Percentiles rank a stretch among this genome's conserved stretches.
Conservation (phyloP, 805 yeast species). For the Cyberlindnera bimundalis region DNA sequence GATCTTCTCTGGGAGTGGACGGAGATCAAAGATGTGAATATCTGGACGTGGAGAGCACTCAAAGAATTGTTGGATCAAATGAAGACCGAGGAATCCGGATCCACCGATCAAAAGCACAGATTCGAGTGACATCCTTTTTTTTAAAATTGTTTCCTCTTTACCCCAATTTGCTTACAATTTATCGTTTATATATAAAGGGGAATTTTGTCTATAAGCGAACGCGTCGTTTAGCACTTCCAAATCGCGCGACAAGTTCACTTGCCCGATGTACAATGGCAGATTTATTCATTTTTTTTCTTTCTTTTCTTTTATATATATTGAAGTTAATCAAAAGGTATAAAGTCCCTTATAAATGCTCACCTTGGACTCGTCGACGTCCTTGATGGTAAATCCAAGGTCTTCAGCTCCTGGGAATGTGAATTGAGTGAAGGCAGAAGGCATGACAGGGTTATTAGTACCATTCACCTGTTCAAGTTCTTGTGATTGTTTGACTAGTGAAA, state of each 20-base stretch:
- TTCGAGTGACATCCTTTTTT: conserved; percentile 14
- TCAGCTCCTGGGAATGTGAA: conserved; percentile 24
- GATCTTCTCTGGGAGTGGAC: conserved; percentile 74
- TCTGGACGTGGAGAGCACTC: conserved; percentile 59
- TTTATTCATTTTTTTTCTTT: no score
- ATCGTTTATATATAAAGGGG: no score
- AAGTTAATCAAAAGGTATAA: conserved; percentile 18
- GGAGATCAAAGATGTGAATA: conserved; percentile 85
- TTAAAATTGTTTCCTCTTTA: no score
- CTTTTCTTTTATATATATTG: no score
- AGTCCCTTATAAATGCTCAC: conserved; percentile 12
- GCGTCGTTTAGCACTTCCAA: no score
- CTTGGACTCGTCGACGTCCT: conserved; percentile 21
- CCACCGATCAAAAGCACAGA: conserved; percentile 89
- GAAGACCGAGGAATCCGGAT: conserved; percentile 90
- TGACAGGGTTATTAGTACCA: not conserved
- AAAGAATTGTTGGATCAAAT: conserved; percentile 81
- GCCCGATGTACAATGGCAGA: no score
- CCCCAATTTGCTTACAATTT: no score
- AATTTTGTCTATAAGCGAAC: no score
- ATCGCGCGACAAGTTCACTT: no score
- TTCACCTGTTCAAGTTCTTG: not conserved
- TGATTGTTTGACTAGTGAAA: conserved; percentile 1
- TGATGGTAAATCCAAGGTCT: conserved; percentile 9
- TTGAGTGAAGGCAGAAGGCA: conserved; percentile 6